Conservation (phyloP, 331 rosid species). For the Pyracantha coccinea region DNA sequence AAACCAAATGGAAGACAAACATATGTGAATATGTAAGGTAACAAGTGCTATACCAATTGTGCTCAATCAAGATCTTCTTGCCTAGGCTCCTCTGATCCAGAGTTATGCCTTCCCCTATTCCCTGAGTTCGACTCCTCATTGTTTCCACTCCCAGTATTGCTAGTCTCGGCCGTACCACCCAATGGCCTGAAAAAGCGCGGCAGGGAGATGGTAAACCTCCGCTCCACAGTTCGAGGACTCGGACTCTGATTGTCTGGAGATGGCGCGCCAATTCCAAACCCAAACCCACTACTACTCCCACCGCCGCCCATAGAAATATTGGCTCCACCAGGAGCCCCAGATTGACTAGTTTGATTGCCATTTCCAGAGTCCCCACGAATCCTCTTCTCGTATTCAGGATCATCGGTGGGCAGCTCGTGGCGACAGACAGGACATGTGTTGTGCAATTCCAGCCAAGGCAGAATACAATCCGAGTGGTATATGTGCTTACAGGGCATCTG, state of each 20-base stretch:
- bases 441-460: slow-evolving; percentile 83
- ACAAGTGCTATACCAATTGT: slow-evolving; percentile 17
- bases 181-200: slow-evolving; percentile 46
- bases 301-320: slow-evolving; percentile 15
- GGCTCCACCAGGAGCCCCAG: slow-evolving; percentile 19
- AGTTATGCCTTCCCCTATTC: slow-evolving; percentile 49
- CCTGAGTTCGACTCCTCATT: slow-evolving; percentile 30
- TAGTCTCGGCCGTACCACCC: slow-evolving; percentile 52
- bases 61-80: slow-evolving; percentile 87
- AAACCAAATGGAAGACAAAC: not conserved
- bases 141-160: slow-evolving; percentile 48
- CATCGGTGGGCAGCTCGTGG: slow-evolving; percentile 78
- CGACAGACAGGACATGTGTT: slow-evolving; percentile 93
- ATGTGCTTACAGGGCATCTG: slow-evolving; percentile 89
- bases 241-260: slow-evolving; percentile 28
- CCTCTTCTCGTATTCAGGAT: slow-evolving; percentile 67
- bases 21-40: not conserved
- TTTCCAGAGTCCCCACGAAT: slow-evolving; percentile 18
- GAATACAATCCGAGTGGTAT: slow-evolving; percentile 67
- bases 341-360: slow-evolving; percentile 20
- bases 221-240: slow-evolving; percentile 30
- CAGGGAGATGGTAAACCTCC: slow-evolving; percentile 61
- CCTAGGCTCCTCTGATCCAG: slow-evolving; percentile 72
- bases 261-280: slow-evolving; percentile 9
- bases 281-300: slow-evolving; percentile 3